phyloP scores from a whole-genome alignment of 2,329 filamentous ascomycete genomes.

The Phaeosphaeria sp. region DNA sequence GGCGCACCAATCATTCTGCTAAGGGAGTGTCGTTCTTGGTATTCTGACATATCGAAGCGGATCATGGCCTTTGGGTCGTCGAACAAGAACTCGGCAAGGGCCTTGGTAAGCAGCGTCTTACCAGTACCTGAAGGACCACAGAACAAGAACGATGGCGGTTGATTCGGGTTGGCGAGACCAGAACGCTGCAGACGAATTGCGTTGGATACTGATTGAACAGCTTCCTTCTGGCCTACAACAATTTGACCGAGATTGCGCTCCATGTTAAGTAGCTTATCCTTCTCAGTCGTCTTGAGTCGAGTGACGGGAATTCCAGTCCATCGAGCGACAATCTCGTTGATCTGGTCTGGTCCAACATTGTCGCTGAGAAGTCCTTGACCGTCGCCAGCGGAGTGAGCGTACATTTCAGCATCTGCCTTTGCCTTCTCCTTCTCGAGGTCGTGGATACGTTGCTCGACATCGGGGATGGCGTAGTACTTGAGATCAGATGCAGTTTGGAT shows the following conservation, averaged over 20 bases:
- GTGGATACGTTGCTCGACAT: constrained; percentile 82
- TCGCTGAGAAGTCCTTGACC: constrained; percentile 82
- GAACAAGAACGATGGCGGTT: constrained; percentile 97
- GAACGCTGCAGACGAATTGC: constrained; percentile 95
- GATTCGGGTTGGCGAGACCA: constrained; percentile 92
- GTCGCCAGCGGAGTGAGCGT: constrained; percentile 59
- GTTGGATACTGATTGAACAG: constrained; percentile 90
- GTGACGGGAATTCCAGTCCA: constrained; percentile 99
- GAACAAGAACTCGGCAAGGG: constrained; percentile 95
- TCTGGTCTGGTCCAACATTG: constrained; percentile 93
- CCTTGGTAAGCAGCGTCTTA: constrained; percentile 97
- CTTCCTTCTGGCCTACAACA: constrained; percentile 93
- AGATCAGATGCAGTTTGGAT: constrained; percentile 89
- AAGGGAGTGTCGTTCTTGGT: constrained; percentile 94
- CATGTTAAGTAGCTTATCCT: constrained; percentile 98
- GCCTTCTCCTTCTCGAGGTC: constrained; percentile 81
- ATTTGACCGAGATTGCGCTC: constrained; percentile 82
- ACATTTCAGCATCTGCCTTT: constrained; percentile 73
- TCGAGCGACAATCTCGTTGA: constrained; percentile 96
- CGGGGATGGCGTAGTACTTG: constrained; percentile 96
- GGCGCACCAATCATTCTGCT: constrained; percentile 98
- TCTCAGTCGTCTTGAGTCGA: constrained; percentile 90
- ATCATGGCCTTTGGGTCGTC: constrained; percentile 98
- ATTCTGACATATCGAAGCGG: constrained; percentile 99
- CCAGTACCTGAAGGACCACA: constrained; percentile 97